Evolutionary conservation across 768 basidiomycete genomes (phyloP).

Genomic region (Lepiota brunneoincarnata): DNA sequence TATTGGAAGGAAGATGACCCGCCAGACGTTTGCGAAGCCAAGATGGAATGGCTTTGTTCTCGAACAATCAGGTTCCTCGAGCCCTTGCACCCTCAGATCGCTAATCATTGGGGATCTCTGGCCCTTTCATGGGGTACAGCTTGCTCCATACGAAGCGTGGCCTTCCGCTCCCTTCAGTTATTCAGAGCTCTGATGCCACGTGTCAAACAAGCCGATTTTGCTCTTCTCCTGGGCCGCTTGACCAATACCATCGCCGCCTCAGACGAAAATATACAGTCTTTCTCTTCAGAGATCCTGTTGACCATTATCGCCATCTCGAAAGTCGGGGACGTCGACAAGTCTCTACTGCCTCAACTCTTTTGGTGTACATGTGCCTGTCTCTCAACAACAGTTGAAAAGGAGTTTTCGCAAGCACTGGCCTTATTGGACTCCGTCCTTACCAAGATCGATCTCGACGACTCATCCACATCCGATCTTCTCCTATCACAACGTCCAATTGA

Average conservation of each 20-base stretch:
- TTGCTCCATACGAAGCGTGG: conserved; percentile 81
- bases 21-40: conserved; percentile 51
- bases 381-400: conserved; percentile 77
- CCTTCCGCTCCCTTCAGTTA: conserved; percentile 88
- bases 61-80: conserved; percentile 65
- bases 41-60: conserved; percentile 67
- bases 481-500: conserved; percentile 63
- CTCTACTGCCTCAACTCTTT: conserved; percentile 77
- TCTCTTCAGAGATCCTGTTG: conserved; percentile 78
- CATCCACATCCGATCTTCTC: conserved; percentile 63
- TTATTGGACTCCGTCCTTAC: conserved; percentile 65
- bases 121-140: conserved; percentile 83
- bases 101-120: conserved; percentile 75
- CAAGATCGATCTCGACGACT: conserved; percentile 70
- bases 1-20: conserved; percentile 77
- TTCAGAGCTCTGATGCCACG: conserved; percentile 78
- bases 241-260: conserved; percentile 80
- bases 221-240: conserved; percentile 75
- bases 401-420: conserved; percentile 67
- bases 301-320: conserved; percentile 67
- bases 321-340: conserved; percentile 52
- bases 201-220: conserved; percentile 69
- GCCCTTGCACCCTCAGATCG: conserved; percentile 66
- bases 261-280: conserved; percentile 75
- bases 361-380: conserved; percentile 85